These are phyloP conservation scores for Seminavis robusta DNA, from an alignment of 108 stramenopile genomes.

Conservation along the genomic window DNA sequence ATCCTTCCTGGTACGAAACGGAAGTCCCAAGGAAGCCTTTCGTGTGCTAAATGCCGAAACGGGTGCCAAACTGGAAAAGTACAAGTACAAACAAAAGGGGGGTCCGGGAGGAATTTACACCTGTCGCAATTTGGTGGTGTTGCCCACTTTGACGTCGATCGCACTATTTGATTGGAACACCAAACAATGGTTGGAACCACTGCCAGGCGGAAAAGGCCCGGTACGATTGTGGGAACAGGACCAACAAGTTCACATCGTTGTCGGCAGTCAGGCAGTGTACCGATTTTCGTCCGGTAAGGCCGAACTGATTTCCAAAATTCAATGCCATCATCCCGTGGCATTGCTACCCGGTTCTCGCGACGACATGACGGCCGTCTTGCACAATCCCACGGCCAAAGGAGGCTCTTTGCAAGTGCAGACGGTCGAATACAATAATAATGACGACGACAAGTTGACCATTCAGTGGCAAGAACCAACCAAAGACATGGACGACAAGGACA, in stretches of 20 bases:
- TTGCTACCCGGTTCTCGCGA: no score
- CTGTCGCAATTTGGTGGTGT: background rate
- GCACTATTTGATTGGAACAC: no score
- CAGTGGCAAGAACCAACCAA: background rate
- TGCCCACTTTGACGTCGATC: no score
- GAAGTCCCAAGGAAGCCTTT: background rate
- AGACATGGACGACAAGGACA: conserved; percentile 2
- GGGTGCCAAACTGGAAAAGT: background rate
- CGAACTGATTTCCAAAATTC: no score
- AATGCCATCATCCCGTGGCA: no score
- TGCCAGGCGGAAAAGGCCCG: no score
- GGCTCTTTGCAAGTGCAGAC: background rate
- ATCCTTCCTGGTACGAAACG: background rate
- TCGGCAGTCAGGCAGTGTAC: no score
- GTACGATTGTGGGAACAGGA: no score
- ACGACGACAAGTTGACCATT: conserved; percentile 10
- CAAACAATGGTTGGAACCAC: no score
- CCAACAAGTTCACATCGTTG: no score
- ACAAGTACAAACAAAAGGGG: background rate
- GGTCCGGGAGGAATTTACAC: background rate
- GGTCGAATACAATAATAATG: background rate
- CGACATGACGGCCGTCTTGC: background rate
- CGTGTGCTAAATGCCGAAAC: background rate
- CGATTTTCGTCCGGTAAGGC: no score
- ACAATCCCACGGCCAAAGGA: no score